A percentile compares a stretch with the other conserved stretches of the same genome.
phyloP scores from a whole-genome alignment of 1,284 basidiomycete species.

The Cystobasidium pallidum region DNA sequence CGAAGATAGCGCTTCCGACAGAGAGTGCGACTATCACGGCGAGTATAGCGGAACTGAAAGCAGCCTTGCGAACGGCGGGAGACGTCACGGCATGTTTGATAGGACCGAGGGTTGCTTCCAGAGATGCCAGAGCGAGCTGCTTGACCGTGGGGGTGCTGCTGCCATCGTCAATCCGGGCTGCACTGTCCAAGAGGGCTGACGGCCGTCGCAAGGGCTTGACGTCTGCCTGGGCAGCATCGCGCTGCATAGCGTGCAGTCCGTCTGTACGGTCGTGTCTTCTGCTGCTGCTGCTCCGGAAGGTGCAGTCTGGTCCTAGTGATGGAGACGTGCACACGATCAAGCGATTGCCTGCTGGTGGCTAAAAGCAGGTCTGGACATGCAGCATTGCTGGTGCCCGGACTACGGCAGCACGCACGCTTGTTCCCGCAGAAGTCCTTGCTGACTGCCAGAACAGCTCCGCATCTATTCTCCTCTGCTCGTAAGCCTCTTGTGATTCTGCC shows the following conservation, averaged over 20 bases:
- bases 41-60: constrained; percentile 27
- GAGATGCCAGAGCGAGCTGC: constrained; percentile 5
- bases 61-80: constrained; percentile 22
- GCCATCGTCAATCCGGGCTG: neutral
- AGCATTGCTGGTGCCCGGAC: too few species aligned
- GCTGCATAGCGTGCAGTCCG: constrained; percentile 9
- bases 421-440: too few species aligned
- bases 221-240: neutral
- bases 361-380: too few species aligned
- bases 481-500: too few species aligned
- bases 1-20: constrained; percentile 22
- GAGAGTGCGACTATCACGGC: constrained; percentile 25
- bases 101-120: constrained; percentile 7
- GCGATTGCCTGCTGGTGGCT: constrained; percentile 4
- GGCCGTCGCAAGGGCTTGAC: neutral
- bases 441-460: too few species aligned
- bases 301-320: neutral
- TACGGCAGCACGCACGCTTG: too few species aligned
- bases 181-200: neutral
- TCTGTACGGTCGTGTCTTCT: neutral
- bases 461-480: too few species aligned
- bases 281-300: neutral
- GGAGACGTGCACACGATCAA: neutral
- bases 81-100: constrained; percentile 25
- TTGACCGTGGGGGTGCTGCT: constrained; percentile 12